These are phyloP conservation scores for Calonectria ilicicola DNA, from an alignment of 2,329 filamentous ascomycete species.

Conservation along the genomic window DNA sequence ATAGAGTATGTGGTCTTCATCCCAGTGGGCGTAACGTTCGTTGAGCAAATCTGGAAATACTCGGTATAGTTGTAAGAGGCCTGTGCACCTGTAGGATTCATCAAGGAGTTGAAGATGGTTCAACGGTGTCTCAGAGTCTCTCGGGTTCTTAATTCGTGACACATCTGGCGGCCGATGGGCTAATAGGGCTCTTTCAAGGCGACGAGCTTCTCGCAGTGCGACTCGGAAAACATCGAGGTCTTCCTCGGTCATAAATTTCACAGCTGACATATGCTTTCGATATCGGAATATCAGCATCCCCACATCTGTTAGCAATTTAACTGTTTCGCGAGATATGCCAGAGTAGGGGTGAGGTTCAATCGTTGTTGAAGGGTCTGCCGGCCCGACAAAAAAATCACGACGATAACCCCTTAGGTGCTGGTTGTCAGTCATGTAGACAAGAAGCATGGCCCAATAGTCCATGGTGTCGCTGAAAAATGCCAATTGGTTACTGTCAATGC, in stretches of 20 bases:
- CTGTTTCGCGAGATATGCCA: slow-evolving; percentile 30
- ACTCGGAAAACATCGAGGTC: slow-evolving; percentile 32
- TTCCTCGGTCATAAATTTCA: slow-evolving; percentile 31
- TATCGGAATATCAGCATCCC: slow-evolving; percentile 35
- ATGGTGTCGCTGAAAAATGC: slow-evolving; percentile 35
- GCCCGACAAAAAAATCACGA: neutral
- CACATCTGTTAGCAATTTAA: slow-evolving; percentile 27
- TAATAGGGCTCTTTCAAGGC: slow-evolving; percentile 28
- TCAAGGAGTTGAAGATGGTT: slow-evolving; percentile 25
- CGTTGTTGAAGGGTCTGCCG: neutral
- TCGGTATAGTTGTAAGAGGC: slow-evolving; percentile 34
- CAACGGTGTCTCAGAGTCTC: slow-evolving; percentile 20
- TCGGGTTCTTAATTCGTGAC: slow-evolving; percentile 27
- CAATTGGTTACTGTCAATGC: neutral
- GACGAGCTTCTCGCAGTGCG: slow-evolving; percentile 24
- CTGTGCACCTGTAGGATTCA: slow-evolving; percentile 33
- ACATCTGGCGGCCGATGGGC: slow-evolving; percentile 15
- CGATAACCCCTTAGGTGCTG: slow-evolving; percentile 23
- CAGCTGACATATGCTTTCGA: slow-evolving; percentile 27
- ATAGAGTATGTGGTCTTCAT: slow-evolving; percentile 15
- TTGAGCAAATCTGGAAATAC: slow-evolving; percentile 38
- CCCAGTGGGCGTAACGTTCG: slow-evolving; percentile 30
- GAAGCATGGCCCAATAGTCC: slow-evolving; percentile 41
- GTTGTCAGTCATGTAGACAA: slow-evolving; percentile 36
- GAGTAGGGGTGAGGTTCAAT: slow-evolving; percentile 32